These are phyloP conservation scores for Leptodermis oblonga DNA, from an alignment of 257 asterid species.

Conservation along the genomic window DNA sequence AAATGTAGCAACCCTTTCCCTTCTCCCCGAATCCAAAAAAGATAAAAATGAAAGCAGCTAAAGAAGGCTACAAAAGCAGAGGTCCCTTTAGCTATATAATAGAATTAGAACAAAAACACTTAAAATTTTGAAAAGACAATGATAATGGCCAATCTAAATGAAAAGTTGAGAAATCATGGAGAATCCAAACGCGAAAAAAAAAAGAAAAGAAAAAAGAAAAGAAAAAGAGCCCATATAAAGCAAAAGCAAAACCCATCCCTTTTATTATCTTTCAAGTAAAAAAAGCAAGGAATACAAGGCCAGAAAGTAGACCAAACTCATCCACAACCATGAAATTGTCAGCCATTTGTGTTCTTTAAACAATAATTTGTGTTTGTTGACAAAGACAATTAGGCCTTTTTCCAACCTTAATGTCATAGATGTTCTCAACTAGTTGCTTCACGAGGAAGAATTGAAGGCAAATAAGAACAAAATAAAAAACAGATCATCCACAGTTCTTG, in stretches of 20 bases:
- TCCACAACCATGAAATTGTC: slow-evolving; percentile 17
- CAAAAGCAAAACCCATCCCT: slow-evolving; percentile 37
- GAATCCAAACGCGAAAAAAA: slow-evolving; percentile 34
- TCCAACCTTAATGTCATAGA: slow-evolving; percentile 10
- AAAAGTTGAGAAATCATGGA: slow-evolving; percentile 33
- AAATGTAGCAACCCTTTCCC: too few species aligned
- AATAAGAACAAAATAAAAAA: not conserved
- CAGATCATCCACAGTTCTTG: slow-evolving; percentile 1
- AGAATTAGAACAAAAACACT: slow-evolving; percentile 4
- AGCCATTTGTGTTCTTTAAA: slow-evolving; percentile 11
- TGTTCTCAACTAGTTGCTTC: slow-evolving; percentile 14
- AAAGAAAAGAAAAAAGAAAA: not conserved
- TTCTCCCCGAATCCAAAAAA: too few species aligned
- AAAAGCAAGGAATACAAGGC: slow-evolving; percentile 44
- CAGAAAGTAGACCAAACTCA: slow-evolving; percentile 27
- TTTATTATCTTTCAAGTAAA: slow-evolving; percentile 30
- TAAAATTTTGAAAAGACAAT: slow-evolving; percentile 6
- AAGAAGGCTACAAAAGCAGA: slow-evolving; percentile 35
- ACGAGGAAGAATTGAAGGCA: not conserved
- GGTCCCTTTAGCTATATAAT: not conserved
- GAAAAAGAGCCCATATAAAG: slow-evolving; percentile 30
- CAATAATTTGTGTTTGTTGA: slow-evolving; percentile 4
- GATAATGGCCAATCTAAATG: slow-evolving; percentile 16
- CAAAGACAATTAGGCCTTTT: slow-evolving; percentile 7
- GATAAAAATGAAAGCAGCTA: too few species aligned